Conservation (phyloP, 2,329 filamentous ascomycete species). For the Trematosphaeria pertusa region DNA sequence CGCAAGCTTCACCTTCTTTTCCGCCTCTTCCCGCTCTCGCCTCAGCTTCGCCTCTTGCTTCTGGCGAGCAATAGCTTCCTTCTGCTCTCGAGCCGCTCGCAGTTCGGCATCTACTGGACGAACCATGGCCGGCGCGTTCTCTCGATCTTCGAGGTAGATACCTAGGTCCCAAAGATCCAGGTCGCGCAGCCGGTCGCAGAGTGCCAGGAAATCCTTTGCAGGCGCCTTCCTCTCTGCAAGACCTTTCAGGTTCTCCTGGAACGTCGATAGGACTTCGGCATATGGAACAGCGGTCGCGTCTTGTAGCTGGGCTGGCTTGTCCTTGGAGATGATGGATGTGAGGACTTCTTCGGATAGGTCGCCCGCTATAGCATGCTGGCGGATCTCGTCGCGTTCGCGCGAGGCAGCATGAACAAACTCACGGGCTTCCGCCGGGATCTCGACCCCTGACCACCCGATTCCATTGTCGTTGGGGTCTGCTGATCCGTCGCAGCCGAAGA, state of each 20-base stretch:
- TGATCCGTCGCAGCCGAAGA: slow-evolving; percentile 78
- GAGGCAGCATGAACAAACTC: slow-evolving; percentile 67
- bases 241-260: slow-evolving; percentile 68
- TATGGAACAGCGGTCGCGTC: slow-evolving; percentile 51
- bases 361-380: slow-evolving; percentile 61
- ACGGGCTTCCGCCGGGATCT: slow-evolving; percentile 66
- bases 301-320: slow-evolving; percentile 36
- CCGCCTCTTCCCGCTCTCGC: slow-evolving; percentile 66
- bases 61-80: slow-evolving; percentile 55
- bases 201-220: slow-evolving; percentile 74
- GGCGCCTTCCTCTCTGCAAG: slow-evolving; percentile 58
- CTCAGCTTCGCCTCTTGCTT: slow-evolving; percentile 55
- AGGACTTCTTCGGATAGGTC: slow-evolving; percentile 35
- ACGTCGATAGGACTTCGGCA: slow-evolving; percentile 56
- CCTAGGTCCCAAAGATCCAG: slow-evolving; percentile 80
- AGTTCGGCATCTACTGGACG: slow-evolving; percentile 68
- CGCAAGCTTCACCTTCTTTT: slow-evolving; percentile 61
- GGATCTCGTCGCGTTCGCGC: slow-evolving; percentile 63
- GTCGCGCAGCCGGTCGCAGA: slow-evolving; percentile 79
- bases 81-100: slow-evolving; percentile 60
- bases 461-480: slow-evolving; percentile 52
- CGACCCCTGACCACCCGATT: slow-evolving; percentile 71
- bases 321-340: slow-evolving; percentile 49
- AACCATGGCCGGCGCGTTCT: slow-evolving; percentile 75
- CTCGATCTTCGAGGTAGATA: slow-evolving; percentile 87